These are phyloP conservation scores for Simmondsia chinensis DNA, from an alignment of 148 eudicot species.

Conservation along the genomic window DNA sequence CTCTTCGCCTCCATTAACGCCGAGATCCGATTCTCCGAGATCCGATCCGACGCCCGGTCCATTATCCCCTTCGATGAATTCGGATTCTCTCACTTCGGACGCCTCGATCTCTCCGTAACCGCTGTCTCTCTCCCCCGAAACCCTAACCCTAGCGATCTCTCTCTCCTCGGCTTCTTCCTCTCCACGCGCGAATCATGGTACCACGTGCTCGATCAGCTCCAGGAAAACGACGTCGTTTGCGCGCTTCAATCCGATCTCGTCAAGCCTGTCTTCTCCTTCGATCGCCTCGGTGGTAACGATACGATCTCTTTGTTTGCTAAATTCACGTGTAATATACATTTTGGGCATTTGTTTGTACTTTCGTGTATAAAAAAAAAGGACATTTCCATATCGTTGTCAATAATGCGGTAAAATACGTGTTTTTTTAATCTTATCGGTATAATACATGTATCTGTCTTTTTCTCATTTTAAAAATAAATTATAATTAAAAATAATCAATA, in stretches of 20 bases:
- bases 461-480: too few relatives aligned
- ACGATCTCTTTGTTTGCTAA: too few relatives aligned
- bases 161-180: constrained; percentile 46
- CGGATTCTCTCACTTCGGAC: constrained; percentile 47
- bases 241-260: constrained; percentile 26
- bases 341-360: too few relatives aligned
- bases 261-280: constrained; percentile 29
- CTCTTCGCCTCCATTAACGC: constrained; percentile 7
- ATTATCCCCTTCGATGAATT: constrained; percentile 52
- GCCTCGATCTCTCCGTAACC: constrained; percentile 39
- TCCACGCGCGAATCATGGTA: constrained; percentile 41
- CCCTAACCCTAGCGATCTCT: constrained; percentile 20
- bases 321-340: too few relatives aligned
- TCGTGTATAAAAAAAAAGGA: too few relatives aligned
- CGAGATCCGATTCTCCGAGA: constrained; percentile 26
- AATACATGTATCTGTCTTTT: too few relatives aligned
- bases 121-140: constrained; percentile 17
- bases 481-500: too few relatives aligned
- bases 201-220: constrained; percentile 36
- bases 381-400: too few relatives aligned
- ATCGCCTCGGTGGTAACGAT: constrained; percentile 13
- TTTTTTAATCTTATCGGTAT: too few relatives aligned
- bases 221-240: constrained; percentile 20
- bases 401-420: too few relatives aligned
- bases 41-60: constrained; percentile 34